Conservation (phyloP, 768 basidiomycete species). For the Butyriboletus loyo region DNA sequence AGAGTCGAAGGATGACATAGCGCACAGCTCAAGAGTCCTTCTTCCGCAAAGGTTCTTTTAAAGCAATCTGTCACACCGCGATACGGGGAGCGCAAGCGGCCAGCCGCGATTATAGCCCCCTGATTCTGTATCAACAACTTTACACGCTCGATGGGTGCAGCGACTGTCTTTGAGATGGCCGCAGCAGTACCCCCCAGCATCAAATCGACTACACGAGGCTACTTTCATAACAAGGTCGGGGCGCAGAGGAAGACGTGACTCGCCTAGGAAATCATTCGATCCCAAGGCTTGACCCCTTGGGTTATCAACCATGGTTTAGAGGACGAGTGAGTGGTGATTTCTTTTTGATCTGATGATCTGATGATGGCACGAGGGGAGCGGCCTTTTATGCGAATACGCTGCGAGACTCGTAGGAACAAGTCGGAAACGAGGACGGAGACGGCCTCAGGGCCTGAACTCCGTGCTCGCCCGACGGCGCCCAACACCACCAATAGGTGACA, state of each 20-base stretch:
- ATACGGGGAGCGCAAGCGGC: constrained; percentile 37
- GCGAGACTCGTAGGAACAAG: constrained; percentile 9
- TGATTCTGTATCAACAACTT: constrained; percentile 42
- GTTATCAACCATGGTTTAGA: constrained; percentile 6
- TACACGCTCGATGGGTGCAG: constrained; percentile 41
- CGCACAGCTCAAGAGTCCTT: constrained; percentile 39
- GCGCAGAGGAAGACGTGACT: not conserved
- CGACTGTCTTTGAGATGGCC: constrained; percentile 38
- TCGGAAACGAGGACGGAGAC: not conserved
- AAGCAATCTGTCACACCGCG: constrained; percentile 37
- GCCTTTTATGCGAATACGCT: constrained; percentile 8
- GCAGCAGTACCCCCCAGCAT: constrained; percentile 37
- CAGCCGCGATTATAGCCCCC: constrained; percentile 35
- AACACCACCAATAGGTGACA: no score
- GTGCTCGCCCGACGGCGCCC: constrained; percentile 4
- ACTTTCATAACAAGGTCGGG: constrained; percentile 1
- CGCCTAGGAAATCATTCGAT: constrained; percentile 19
- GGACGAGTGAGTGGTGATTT: constrained; percentile 22
- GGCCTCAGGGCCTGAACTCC: not conserved
- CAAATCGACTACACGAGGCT: constrained; percentile 30
- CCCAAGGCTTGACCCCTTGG: not conserved
- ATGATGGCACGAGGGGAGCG: not conserved
- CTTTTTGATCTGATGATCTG: not conserved
- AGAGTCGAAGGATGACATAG: constrained; percentile 1
- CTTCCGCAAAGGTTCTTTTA: constrained; percentile 32